A percentile compares a stretch with the other conserved stretches of the same genome.
These are phyloP conservation scores for Penicillium paradoxum DNA, from an alignment of 495 filamentous ascomycete species.

Conservation along the genomic window DNA sequence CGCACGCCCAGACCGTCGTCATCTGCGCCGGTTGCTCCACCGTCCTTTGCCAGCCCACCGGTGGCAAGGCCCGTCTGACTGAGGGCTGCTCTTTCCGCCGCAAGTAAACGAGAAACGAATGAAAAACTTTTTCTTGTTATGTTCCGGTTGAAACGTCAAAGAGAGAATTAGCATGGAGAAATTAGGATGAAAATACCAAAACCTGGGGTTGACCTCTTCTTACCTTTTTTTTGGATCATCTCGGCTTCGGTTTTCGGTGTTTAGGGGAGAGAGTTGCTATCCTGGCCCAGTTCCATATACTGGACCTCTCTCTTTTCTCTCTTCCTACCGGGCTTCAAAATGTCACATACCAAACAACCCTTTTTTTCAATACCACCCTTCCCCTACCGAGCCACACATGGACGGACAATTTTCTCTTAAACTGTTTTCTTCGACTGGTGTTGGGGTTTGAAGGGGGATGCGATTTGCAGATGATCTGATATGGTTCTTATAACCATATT, in stretches of 20 bases:
- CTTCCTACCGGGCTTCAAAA: conserved; percentile 26
- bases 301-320: conserved; percentile 1
- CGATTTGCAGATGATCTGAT: conserved; percentile 18
- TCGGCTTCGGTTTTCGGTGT: conserved; percentile 6
- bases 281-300: conserved; percentile 10
- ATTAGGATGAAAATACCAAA: conserved; percentile 33
- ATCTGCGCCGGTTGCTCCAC: conserved; percentile 98
- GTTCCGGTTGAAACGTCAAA: conserved; percentile 27
- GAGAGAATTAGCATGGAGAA: conserved; percentile 32
- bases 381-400: conserved; percentile 4
- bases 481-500: conserved; percentile 3
- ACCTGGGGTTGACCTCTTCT: conserved; percentile 15
- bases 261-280: conserved; percentile 2
- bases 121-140: conserved; percentile 30
- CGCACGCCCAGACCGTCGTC: conserved; percentile 99
- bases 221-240: conserved; percentile 10
- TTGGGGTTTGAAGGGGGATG: conserved; percentile 1
- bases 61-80: conserved; percentile 93
- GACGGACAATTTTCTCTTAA: conserved; percentile 1
- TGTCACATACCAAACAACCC: conserved; percentile 31
- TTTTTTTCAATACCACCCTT: conserved; percentile 17
- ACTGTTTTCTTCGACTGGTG: conserved; percentile 7
- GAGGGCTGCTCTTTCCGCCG: conserved; percentile 99
- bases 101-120: conserved; percentile 70
- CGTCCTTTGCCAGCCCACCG: conserved; percentile 96